Base-by-base conservation (phyloP, 1,139 yeast genomes). In the Geotrichum aggregatum region DNA sequence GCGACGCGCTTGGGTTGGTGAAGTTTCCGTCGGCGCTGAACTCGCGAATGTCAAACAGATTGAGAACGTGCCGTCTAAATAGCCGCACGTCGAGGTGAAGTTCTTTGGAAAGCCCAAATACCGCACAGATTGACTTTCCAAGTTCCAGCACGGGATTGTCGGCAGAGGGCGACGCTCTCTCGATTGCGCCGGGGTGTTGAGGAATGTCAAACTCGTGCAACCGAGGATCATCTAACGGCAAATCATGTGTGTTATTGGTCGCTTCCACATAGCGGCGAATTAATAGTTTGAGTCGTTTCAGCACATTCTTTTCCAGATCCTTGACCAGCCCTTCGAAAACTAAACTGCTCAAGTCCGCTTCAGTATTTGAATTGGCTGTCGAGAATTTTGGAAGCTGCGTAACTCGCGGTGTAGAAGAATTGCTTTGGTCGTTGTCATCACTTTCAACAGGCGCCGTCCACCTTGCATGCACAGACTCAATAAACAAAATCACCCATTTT, bases 21-120 rank as follows among this genome's bases (percentile, higher is more conserved):
- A 91, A 91, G n/a, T 72, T 73, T 1, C 94, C 89, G 54, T 83
- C 88, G 8, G 76, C 76, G 59, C 89, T 83, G 68, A 92, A 94
- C 66, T 92, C 98, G 57, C 85, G 80, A 46, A 91, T 77, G 40
- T 88, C 95, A 60, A 94, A 79, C 3, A 86, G 70, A 1, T 77
- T 75, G 41, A 92, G 73, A 55, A 94, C 70, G 54, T 86, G 92
- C 57, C 87, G 82, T 55, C 96, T 76, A 51, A 94, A 70, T 54
- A 84, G 70, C 55, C 96, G 75, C 13, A 83, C 85, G 63, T 89
- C 97, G 41, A 88, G 73, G 46, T 76, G 77, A 52, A 92, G 72
- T 52, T 77, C 77, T 47, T 74, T 72, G 0, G 92, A 86, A 31
- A 92, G 73, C 3, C 80, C 73, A 66, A 87, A 79, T 0, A 89